Percentiles rank a stretch among this genome's conserved stretches.
Evolutionary conservation across 495 filamentous ascomycete genomes (phyloP).

Genomic region (Hypoxylon intermedium): DNA sequence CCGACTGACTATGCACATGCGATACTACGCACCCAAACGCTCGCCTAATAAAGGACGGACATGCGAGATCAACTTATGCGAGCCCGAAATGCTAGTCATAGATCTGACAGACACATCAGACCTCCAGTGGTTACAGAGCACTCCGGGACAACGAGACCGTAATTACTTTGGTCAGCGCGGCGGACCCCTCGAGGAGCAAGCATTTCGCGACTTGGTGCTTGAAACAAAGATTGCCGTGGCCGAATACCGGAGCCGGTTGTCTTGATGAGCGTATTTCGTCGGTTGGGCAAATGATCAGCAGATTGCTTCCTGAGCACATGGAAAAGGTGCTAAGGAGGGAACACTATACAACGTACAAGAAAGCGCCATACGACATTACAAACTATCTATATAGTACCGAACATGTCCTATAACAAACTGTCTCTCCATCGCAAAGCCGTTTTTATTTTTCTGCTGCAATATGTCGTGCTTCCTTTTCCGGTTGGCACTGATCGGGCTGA

Average conservation of each 20-base stretch:
- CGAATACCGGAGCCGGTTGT: neutral
- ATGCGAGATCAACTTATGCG: neutral
- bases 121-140: neutral
- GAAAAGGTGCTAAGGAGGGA: neutral
- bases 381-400: neutral
- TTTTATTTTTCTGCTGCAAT: neutral
- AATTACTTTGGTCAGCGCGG: neutral
- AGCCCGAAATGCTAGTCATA: neutral
- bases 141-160: neutral
- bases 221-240: neutral
- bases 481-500: conserved; percentile 22
- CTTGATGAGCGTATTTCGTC: neutral
- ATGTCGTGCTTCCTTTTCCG: conserved; percentile 11
- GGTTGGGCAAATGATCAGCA: neutral
- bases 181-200: neutral
- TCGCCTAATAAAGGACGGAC: neutral
- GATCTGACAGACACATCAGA: neutral
- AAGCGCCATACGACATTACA: neutral
- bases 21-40: neutral
- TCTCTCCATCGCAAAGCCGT: conserved; percentile 1
- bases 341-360: neutral
- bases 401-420: conserved; percentile 6
- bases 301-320: neutral
- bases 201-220: neutral
- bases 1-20: neutral